Conservation (phyloP, 352 stramenopile species). For the Phytophthora rubi region DNA sequence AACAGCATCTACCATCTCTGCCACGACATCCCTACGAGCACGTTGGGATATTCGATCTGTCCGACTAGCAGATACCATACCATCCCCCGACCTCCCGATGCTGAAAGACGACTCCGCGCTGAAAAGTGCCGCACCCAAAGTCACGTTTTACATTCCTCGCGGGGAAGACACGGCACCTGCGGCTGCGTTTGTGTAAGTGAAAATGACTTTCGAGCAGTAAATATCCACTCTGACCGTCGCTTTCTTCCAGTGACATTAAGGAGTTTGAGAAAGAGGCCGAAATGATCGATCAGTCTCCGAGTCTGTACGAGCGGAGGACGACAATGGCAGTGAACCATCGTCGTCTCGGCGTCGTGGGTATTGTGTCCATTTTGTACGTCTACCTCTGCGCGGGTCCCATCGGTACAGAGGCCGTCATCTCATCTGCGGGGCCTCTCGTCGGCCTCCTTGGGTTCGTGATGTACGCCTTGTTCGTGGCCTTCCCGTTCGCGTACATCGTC, state of each 20-base stretch:
- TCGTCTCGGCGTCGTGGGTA: slow-evolving; percentile 30
- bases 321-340: slow-evolving; percentile 35
- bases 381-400: slow-evolving; percentile 46
- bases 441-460: slow-evolving; percentile 86
- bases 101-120: slow-evolving; percentile 14
- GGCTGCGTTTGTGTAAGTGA: slow-evolving; percentile 20
- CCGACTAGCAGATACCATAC: slow-evolving; percentile 23
- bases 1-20: slow-evolving; percentile 12
- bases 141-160: slow-evolving; percentile 16
- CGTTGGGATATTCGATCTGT: slow-evolving; percentile 13
- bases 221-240: neutral
- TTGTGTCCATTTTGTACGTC: slow-evolving; percentile 46
- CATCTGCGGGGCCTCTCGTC: slow-evolving; percentile 51
- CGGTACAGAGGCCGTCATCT: slow-evolving; percentile 42
- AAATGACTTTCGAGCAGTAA: neutral
- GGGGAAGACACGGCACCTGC: slow-evolving; percentile 4
- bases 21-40: slow-evolving; percentile 3
- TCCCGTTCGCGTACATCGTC: slow-evolving; percentile 92
- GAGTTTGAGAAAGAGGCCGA: slow-evolving; percentile 41
- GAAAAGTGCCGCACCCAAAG: slow-evolving; percentile 9
- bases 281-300: slow-evolving; percentile 39
- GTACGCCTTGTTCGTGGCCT: slow-evolving; percentile 85
- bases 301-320: slow-evolving; percentile 24
- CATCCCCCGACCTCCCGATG: slow-evolving; percentile 21
- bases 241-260: slow-evolving; percentile 26